Evolutionary conservation across 371 early-diverging fungal genomes (phyloP).

Genomic region (Actinomucor elegans): DNA sequence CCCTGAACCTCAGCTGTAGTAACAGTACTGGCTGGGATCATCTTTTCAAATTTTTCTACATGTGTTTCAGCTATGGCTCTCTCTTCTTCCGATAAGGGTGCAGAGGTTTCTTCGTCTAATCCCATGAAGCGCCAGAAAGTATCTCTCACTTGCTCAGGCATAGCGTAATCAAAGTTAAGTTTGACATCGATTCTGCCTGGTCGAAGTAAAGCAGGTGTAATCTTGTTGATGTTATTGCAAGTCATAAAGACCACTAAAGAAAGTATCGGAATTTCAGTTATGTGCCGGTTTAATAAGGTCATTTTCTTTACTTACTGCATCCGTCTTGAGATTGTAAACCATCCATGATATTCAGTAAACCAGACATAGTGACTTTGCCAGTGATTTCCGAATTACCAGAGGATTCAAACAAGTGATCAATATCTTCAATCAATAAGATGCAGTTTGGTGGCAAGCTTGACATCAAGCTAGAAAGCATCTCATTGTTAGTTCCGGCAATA

Average conservation of each 20-base stretch:
- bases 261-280: not conserved
- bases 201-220: constrained; percentile 94
- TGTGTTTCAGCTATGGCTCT: not conserved
- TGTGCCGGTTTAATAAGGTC: not conserved
- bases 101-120: constrained; percentile 22
- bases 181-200: constrained; percentile 96
- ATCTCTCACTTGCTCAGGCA: constrained; percentile 62
- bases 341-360: constrained; percentile 79
- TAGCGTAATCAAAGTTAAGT: constrained; percentile 80
- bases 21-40: constrained; percentile 33
- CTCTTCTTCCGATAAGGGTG: constrained; percentile 11
- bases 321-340: constrained; percentile 71
- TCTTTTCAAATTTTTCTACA: constrained; percentile 11
- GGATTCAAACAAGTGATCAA: constrained; percentile 66
- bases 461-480: constrained; percentile 80
- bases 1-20: constrained; percentile 54
- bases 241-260: constrained; percentile 86
- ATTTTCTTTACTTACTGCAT: constrained; percentile 36
- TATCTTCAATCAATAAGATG: constrained; percentile 93
- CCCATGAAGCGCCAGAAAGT: constrained; percentile 52
- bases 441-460: constrained; percentile 85
- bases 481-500: constrained; percentile 76
- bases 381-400: constrained; percentile 41
- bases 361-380: constrained; percentile 16
- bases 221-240: constrained; percentile 88